These are phyloP conservation scores for Vickermania spadyakhi DNA, from an alignment of 208 protist species.

Conservation along the genomic window DNA sequence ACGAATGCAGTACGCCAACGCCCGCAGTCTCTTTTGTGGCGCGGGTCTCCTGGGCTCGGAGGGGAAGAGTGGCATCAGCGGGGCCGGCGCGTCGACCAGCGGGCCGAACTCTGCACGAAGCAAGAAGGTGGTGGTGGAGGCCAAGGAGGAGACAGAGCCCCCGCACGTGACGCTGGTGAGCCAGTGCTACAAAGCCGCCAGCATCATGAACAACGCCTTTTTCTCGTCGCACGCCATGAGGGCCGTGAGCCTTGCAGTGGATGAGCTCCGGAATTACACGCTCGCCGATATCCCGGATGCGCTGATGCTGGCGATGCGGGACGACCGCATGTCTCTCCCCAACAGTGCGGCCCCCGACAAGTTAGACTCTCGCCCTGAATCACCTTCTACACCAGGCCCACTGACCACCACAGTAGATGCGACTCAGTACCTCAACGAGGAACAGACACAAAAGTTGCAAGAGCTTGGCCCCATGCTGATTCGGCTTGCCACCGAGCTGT, in stretches of 20 bases:
- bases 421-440: not conserved
- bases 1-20: not conserved
- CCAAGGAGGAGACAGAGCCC: not conserved
- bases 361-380: not conserved
- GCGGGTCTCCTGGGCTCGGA: not conserved
- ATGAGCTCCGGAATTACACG: constrained; percentile 13
- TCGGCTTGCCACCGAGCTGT: constrained; percentile 37
- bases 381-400: constrained; percentile 11
- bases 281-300: constrained; percentile 7
- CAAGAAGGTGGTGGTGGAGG: constrained; percentile 1
- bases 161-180: constrained; percentile 4
- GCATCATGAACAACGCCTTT: constrained; percentile 21
- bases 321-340: constrained; percentile 1
- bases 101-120: not conserved
- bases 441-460: not conserved
- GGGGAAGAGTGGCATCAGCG: not conserved
- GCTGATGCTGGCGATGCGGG: constrained; percentile 4
- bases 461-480: constrained; percentile 11
- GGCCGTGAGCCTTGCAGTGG: constrained; percentile 12
- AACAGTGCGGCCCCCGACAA: not conserved
- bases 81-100: not conserved
- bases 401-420: constrained; percentile 2
- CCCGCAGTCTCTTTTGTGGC: not conserved
- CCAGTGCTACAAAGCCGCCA: constrained; percentile 11
- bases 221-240: constrained; percentile 12